These are phyloP conservation scores for Sungouiozyma ichnusensis DNA, from an alignment of 805 yeast genomes.

Conservation along the genomic window DNA sequence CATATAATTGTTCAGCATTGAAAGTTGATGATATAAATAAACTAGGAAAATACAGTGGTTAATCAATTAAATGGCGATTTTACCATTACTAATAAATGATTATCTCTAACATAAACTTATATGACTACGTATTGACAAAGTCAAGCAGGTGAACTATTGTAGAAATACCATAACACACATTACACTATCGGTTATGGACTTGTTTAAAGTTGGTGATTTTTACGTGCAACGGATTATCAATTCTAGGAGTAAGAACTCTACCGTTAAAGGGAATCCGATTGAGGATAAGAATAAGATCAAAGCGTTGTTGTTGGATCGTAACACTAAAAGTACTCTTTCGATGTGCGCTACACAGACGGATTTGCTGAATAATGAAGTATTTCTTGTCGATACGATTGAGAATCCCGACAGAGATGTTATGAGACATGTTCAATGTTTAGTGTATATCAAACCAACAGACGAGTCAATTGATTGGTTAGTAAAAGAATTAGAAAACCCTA, in stretches of 20 bases:
- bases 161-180: too few relatives aligned
- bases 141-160: too few relatives aligned
- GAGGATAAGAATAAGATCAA: conserved; percentile 35
- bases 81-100: too few relatives aligned
- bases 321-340: conserved; percentile 78
- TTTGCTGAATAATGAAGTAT: conserved; percentile 72
- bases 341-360: conserved; percentile 82
- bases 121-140: too few relatives aligned
- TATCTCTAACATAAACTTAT: too few relatives aligned
- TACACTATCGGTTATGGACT: too few relatives aligned
- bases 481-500: conserved; percentile 67
- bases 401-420: conserved; percentile 53
- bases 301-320: conserved; percentile 68
- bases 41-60: too few relatives aligned
- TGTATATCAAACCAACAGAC: conserved; percentile 64
- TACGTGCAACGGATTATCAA: conserved; percentile 34
- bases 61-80: not conserved
- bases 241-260: conserved; percentile 11
- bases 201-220: conserved; percentile 36
- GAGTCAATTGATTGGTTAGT: conserved; percentile 50
- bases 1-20: too few relatives aligned
- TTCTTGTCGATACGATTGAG: conserved; percentile 62
- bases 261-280: not conserved
- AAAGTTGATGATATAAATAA: too few relatives aligned
- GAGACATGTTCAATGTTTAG: conserved; percentile 73